A percentile compares a stretch with the other conserved stretches of the same genome.
Conservation (phyloP, 306 rosid species). For the Herpetospermum pedunculosum region DNA sequence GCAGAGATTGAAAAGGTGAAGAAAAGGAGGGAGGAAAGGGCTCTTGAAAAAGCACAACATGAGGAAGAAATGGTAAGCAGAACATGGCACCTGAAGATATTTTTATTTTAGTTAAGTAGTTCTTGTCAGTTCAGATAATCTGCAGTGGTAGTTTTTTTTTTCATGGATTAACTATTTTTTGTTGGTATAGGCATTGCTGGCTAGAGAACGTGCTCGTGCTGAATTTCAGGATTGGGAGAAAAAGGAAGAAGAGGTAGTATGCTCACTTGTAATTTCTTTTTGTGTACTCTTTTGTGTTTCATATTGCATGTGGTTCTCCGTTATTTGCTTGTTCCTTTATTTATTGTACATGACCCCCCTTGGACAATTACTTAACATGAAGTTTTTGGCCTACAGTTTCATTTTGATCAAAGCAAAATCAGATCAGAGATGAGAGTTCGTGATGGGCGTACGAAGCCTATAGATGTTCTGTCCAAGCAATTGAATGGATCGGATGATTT, state of each 20-base stretch:
- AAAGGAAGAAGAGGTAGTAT: conserved; percentile 86
- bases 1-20: conserved; percentile 95
- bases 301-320: background rate
- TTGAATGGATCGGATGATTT: conserved; percentile 73
- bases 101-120: background rate
- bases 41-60: conserved; percentile 85
- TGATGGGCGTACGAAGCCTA: conserved; percentile 94
- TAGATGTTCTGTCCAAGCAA: conserved; percentile 78
- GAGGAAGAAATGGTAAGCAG: conserved; percentile 91
- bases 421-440: conserved; percentile 96
- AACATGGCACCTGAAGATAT: background rate
- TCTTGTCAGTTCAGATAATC: background rate
- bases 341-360: background rate
- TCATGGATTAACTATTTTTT: conserved; percentile 15
- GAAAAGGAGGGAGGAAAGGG: conserved; percentile 97
- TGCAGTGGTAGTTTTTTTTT: background rate
- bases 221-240: conserved; percentile 99
- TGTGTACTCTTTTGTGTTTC: background rate
- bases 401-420: conserved; percentile 95
- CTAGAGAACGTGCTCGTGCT: conserved; percentile 95
- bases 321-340: background rate
- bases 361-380: background rate
- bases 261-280: background rate
- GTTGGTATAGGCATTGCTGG: conserved; percentile 64
- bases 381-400: conserved; percentile 49